Base-by-base conservation (phyloP, 768 basidiomycete genomes). In the Hygrocybe coccinea region DNA sequence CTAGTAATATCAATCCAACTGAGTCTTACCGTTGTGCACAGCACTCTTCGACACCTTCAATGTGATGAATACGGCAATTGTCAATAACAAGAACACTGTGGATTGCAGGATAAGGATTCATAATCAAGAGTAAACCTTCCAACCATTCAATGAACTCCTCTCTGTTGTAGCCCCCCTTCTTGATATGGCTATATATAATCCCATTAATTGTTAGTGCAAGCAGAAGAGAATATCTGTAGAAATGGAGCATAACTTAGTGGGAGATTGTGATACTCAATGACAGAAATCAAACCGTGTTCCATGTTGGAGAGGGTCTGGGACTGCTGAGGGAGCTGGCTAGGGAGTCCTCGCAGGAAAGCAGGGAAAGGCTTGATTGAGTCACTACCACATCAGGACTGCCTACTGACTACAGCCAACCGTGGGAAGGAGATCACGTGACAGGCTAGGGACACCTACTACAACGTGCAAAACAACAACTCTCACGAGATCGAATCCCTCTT, bases 11-110 rank as follows among this genome's bases (percentile, higher is more conserved):
- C 29, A 29, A 29, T 29, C 29, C 29, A 29, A 29, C 29, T 29
- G 29, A 29, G 29, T 29, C 51, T 38, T 34, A 41, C 51, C 37
- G 14, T 47, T 47, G 34, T 11, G 36, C 37, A 41, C 41, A 54
- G 45, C 19, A 10, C 45, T 54, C 44, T 21, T 47, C 29, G 15
- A 76, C 53, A 0, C 70, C 67, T 17, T 70, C 64, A 43, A 67
- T 64, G 45, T 76, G 69, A 50, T 77, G 74, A 21, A 76, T 77
- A 3, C 61, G 47, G 29, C 72, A 75, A 55, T 76, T 77, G 59
- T 77, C 71, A 22, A 76, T 57, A 2, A 77, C 63, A 11, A 76
- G 60, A 11, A 75, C 65, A 55, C 73, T 75, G 2, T 60, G 52
- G 1, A 60, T 61, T 1, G 58, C 63, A 2, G 73, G 74, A 58